Evolutionary conservation across 1,284 basidiomycete genomes (phyloP).

Genomic region (Irpex sp.): DNA sequence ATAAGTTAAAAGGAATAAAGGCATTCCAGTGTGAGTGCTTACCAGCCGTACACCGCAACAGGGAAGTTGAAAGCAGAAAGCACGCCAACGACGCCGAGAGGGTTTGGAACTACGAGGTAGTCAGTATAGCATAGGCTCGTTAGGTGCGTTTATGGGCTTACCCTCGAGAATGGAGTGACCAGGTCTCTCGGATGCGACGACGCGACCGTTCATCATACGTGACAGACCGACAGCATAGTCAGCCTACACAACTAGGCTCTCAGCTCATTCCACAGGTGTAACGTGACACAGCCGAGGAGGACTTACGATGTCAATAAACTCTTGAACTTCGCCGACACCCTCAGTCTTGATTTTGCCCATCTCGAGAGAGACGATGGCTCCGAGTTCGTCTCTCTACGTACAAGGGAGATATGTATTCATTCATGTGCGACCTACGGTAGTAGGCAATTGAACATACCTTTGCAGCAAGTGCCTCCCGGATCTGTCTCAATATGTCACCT

Average conservation of each 20-base stretch:
- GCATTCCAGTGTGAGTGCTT: slow-evolving; percentile 7
- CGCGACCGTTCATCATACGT: slow-evolving; percentile 86
- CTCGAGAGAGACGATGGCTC: slow-evolving; percentile 82
- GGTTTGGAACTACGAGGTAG: slow-evolving; percentile 74
- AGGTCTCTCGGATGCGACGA: slow-evolving; percentile 84
- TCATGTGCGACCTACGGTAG: background rate
- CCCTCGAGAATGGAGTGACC: slow-evolving; percentile 90
- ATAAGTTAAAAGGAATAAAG: slow-evolving; percentile 3
- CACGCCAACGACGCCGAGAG: slow-evolving; percentile 89
- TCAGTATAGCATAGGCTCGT: background rate
- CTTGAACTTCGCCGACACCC: slow-evolving; percentile 90
- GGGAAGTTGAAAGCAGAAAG: slow-evolving; percentile 95
- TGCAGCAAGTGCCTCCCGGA: slow-evolving; percentile 75
- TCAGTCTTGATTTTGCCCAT: slow-evolving; percentile 98
- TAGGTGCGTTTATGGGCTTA: slow-evolving; percentile 17
- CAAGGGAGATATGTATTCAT: slow-evolving; percentile 4
- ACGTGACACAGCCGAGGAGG: slow-evolving; percentile 9
- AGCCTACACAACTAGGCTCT: slow-evolving; percentile 32
- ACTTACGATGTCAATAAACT: slow-evolving; percentile 88
- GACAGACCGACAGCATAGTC: slow-evolving; percentile 84
- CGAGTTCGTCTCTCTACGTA: slow-evolving; percentile 71
- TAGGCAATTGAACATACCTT: slow-evolving; percentile 49
- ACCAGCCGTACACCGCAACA: slow-evolving; percentile 88
- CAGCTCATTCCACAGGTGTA: background rate
- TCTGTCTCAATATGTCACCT: slow-evolving; percentile 87